A percentile compares a stretch with the other conserved stretches of the same genome.
Evolutionary conservation across 192 early-diverging fungal species (phyloP).

Genomic region (Umbelopsis sp.): DNA sequence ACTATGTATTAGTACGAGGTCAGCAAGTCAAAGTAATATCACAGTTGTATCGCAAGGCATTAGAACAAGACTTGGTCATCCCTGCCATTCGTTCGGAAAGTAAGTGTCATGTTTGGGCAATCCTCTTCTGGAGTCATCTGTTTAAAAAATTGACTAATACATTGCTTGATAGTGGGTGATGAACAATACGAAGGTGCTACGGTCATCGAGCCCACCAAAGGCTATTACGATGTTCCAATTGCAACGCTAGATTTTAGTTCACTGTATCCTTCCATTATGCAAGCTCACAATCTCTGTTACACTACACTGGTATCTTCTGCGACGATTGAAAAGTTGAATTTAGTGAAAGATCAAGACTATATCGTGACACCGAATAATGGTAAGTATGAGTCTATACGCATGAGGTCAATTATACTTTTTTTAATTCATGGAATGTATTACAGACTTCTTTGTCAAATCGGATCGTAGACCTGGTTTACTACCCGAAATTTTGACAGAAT

Average conservation of each 20-base stretch:
- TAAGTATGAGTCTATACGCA: slow-evolving; percentile 32
- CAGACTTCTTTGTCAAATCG: slow-evolving; percentile 87
- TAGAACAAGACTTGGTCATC: slow-evolving; percentile 82
- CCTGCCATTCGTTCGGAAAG: slow-evolving; percentile 85
- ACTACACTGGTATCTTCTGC: slow-evolving; percentile 74
- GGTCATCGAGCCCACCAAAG: slow-evolving; percentile 93
- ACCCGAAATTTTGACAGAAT: slow-evolving; percentile 86
- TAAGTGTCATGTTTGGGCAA: slow-evolving; percentile 12
- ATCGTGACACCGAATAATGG: slow-evolving; percentile 87
- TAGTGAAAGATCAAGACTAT: slow-evolving; percentile 83
- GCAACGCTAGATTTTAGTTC: slow-evolving; percentile 98
- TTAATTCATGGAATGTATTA: not conserved
- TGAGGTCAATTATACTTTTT: not conserved
- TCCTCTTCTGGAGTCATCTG: not conserved
- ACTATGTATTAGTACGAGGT: slow-evolving; percentile 89
- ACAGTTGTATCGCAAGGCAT: slow-evolving; percentile 89
- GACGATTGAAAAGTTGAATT: slow-evolving; percentile 61
- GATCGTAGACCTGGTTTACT: slow-evolving; percentile 78
- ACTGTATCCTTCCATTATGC: slow-evolving; percentile 99
- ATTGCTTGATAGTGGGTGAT: slow-evolving; percentile 59
- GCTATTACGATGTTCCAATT: slow-evolving; percentile 95
- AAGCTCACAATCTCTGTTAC: slow-evolving; percentile 99
- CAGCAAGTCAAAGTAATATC: slow-evolving; percentile 99
- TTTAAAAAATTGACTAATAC: not conserved
- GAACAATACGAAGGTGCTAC: slow-evolving; percentile 95